These are phyloP conservation scores for Tranzscheliella williamsii DNA, from an alignment of 1,284 basidiomycete species.

Conservation along the genomic window DNA sequence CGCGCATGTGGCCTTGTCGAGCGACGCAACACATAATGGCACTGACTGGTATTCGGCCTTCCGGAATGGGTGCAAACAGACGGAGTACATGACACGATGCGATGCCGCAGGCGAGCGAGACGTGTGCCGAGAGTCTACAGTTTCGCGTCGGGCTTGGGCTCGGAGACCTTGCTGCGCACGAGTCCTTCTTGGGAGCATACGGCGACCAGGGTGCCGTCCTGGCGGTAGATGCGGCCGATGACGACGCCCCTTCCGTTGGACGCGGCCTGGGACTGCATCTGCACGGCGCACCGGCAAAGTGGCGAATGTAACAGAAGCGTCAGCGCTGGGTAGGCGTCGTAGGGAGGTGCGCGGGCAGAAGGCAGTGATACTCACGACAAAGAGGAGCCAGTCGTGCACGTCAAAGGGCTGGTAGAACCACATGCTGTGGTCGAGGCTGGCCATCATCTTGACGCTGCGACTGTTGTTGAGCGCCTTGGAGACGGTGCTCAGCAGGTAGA, in stretches of 20 bases:
- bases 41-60: too few relatives aligned
- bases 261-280: slow-evolving; percentile 57
- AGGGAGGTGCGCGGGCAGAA: too few relatives aligned
- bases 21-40: too few relatives aligned
- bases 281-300: background rate
- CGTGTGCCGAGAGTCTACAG: too few relatives aligned
- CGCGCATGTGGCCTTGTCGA: too few relatives aligned
- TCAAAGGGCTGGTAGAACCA: slow-evolving; percentile 57
- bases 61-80: too few relatives aligned
- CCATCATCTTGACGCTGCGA: slow-evolving; percentile 55
- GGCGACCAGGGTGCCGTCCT: slow-evolving; percentile 54
- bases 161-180: slow-evolving; percentile 12
- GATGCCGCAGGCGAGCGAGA: too few relatives aligned
- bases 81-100: too few relatives aligned
- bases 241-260: slow-evolving; percentile 54
- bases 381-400: slow-evolving; percentile 54
- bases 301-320: background rate
- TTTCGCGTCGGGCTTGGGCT: slow-evolving; percentile 2
- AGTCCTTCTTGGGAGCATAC: slow-evolving; percentile 49
- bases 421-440: slow-evolving; percentile 58
- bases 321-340: background rate
- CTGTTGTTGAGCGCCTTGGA: slow-evolving; percentile 46
- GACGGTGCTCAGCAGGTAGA: slow-evolving; percentile 51
- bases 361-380: slow-evolving; percentile 39
- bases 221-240: slow-evolving; percentile 49